A percentile compares a stretch with the other conserved stretches of the same genome.
Conservation (phyloP, 331 rosid species). For the Quercus lobata region DNA sequence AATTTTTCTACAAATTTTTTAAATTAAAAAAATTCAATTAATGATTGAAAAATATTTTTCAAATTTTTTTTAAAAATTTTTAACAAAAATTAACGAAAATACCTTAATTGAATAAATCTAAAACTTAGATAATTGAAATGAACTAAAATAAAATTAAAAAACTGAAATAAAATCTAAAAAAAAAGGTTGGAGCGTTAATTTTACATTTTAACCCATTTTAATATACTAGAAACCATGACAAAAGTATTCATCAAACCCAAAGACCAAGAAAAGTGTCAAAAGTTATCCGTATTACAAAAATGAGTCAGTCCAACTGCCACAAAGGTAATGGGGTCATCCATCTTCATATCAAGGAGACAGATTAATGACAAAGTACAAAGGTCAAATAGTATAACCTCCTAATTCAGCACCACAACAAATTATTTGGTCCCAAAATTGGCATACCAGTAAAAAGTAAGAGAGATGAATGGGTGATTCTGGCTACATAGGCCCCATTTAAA, state of each 20-base stretch:
- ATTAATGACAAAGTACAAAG: not conserved
- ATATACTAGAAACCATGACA: not conserved
- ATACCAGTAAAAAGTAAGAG: not conserved
- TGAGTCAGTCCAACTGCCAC: not conserved
- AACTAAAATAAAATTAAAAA: no score
- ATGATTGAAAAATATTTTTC: no score
- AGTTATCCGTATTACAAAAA: not conserved
- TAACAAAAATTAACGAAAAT: no score
- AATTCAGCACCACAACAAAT: not conserved
- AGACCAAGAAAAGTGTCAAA: not conserved
- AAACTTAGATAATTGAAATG: rapidly evolving
- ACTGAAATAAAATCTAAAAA: no score
- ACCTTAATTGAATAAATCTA: rapidly evolving
- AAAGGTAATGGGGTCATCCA: not conserved
- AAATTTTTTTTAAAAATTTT: no score
- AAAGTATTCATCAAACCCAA: not conserved
- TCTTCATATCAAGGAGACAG: not conserved
- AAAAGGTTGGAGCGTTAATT: no score
- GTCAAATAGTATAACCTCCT: not conserved
- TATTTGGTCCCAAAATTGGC: constrained; percentile 1
- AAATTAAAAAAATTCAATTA: no score
- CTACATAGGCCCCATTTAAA: not conserved
- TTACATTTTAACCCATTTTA: not conserved
- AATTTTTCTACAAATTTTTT: no score
- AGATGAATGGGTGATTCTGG: not conserved